phyloP scores from a whole-genome alignment of 2,329 filamentous ascomycete species.

The Aspergillus tubingensis region DNA sequence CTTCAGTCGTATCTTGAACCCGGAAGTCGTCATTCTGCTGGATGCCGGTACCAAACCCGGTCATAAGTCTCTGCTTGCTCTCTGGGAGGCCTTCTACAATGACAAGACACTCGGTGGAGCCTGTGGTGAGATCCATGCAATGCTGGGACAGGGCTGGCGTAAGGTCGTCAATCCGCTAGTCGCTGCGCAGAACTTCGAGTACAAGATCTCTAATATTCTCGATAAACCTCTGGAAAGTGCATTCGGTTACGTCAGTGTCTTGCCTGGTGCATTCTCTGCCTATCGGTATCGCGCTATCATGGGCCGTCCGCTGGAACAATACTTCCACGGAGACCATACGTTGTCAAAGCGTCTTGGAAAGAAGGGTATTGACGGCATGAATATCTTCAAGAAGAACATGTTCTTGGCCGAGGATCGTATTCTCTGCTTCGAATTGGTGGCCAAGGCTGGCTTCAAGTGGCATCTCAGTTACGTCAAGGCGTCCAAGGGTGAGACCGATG shows the following conservation, averaged over 20 bases:
- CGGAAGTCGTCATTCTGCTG: slow-evolving; percentile 92
- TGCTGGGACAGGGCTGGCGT: slow-evolving; percentile 86
- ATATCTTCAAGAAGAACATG: slow-evolving; percentile 99
- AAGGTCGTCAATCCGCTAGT: slow-evolving; percentile 95
- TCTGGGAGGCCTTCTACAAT: slow-evolving; percentile 99
- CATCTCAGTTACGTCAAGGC: slow-evolving; percentile 98
- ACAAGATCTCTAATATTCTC: slow-evolving; percentile 99
- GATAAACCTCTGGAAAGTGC: slow-evolving; percentile 97
- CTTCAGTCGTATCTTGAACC: slow-evolving; percentile 94
- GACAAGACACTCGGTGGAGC: slow-evolving; percentile 98
- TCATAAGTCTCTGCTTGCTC: slow-evolving; percentile 80
- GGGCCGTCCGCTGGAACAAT: slow-evolving; percentile 94
- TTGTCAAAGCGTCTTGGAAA: slow-evolving; percentile 92
- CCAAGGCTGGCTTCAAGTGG: slow-evolving; percentile 98
- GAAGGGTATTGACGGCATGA: slow-evolving; percentile 99
- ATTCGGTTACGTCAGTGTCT: slow-evolving; percentile 95
- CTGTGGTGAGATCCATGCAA: slow-evolving; percentile 98
- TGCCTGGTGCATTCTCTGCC: slow-evolving; percentile 97
- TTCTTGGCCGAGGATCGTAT: slow-evolving; percentile 99
- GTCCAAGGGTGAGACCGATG: slow-evolving; percentile 97
- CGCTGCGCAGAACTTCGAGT: slow-evolving; percentile 97
- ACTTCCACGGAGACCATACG: slow-evolving; percentile 99
- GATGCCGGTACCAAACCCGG: slow-evolving; percentile 98
- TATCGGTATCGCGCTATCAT: slow-evolving; percentile 98
- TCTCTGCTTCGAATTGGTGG: slow-evolving; percentile 97